These are phyloP conservation scores for Globisporangium viniferum DNA, from an alignment of 352 stramenopile species.

Conservation along the genomic window DNA sequence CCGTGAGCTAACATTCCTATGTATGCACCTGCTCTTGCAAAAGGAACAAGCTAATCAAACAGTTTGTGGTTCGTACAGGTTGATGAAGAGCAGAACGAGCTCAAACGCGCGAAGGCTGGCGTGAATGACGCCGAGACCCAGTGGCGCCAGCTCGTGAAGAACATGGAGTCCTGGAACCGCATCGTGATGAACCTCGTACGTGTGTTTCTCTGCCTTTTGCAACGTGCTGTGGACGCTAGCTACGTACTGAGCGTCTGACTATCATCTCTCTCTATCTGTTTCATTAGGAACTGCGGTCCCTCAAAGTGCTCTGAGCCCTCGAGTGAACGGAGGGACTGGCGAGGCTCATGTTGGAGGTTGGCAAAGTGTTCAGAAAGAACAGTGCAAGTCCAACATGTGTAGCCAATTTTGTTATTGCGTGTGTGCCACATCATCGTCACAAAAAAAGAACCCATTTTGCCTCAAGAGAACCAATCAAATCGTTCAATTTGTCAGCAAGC, in stretches of 20 bases:
- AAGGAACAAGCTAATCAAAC: neutral
- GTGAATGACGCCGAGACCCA: slow-evolving; percentile 47
- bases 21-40: no score
- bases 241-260: neutral
- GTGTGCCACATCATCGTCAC: neutral
- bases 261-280: neutral
- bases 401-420: neutral
- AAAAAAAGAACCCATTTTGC: slow-evolving; percentile 2
- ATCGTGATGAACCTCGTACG: slow-evolving; percentile 79
- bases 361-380: neutral
- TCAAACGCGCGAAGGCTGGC: slow-evolving; percentile 17
- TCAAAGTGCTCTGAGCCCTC: slow-evolving; percentile 4
- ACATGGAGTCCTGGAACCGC: slow-evolving; percentile 85
- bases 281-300: neutral
- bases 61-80: slow-evolving; percentile 27
- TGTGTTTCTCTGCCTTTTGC: slow-evolving; percentile 6
- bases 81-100: slow-evolving; percentile 36
- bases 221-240: neutral
- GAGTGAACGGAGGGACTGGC: neutral
- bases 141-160: slow-evolving; percentile 80
- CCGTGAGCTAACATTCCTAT: neutral
- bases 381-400: neutral
- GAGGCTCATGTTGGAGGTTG: neutral
- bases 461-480: no score
- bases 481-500: no score